phyloP scores from a whole-genome alignment of 1,284 basidiomycete genomes.

The Austroboletus olivaceoglutinosus region DNA sequence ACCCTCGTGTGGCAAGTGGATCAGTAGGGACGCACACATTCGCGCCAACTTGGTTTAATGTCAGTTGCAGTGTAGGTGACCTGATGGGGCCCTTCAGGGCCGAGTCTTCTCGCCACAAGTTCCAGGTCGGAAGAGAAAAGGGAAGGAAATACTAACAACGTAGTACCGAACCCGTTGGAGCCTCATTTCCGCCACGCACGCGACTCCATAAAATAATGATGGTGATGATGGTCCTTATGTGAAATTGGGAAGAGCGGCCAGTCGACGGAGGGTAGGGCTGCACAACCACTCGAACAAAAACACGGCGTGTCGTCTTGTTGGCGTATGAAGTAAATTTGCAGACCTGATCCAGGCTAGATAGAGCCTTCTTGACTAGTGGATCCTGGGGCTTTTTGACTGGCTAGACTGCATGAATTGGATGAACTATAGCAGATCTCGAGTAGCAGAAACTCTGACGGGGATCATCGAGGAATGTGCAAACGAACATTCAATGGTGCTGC shows the following conservation, averaged over 20 bases:
- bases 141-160: neutral
- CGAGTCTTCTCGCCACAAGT: neutral
- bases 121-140: neutral
- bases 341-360: neutral
- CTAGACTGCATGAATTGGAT: neutral
- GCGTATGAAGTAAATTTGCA: conserved; percentile 16
- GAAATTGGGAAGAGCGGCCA: conserved; percentile 1
- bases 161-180: neutral
- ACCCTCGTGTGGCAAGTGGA: conserved; percentile 9
- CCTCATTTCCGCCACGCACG: neutral
- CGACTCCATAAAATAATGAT: neutral
- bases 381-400: neutral
- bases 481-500: neutral
- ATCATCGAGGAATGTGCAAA: conserved; percentile 16
- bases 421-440: neutral
- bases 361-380: neutral
- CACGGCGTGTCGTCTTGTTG: conserved; percentile 4
- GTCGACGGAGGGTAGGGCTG: neutral
- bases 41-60: conserved; percentile 5
- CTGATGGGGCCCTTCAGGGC: neutral
- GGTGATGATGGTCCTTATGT: neutral
- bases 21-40: neutral
- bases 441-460: conserved; percentile 5
- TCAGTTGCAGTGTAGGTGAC: neutral
- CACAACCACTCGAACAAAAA: conserved; percentile 7